Percentiles rank a stretch among this genome's conserved stretches.
Conservation (phyloP, 768 basidiomycete genomes). For the Termitomyces sp. region DNA sequence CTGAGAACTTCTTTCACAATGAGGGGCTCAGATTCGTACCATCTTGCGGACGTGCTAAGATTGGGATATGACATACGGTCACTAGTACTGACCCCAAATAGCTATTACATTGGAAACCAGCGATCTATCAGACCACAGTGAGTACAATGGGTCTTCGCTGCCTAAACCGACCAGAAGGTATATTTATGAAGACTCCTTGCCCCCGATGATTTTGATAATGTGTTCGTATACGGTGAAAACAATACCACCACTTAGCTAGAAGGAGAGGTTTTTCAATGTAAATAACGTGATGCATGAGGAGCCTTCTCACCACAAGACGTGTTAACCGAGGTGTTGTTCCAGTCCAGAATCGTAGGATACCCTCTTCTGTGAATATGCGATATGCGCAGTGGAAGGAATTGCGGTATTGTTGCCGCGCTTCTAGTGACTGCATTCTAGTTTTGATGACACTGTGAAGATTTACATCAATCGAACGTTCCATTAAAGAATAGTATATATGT, state of each 20-base stretch:
- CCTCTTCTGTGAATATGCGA: conserved; percentile 92
- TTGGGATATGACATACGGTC: background rate
- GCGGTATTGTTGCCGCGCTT: conserved; percentile 77
- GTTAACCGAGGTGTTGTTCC: conserved; percentile 90
- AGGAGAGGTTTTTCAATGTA: background rate
- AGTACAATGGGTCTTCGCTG: background rate
- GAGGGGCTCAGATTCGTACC: too few species aligned
- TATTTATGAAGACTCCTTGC: background rate
- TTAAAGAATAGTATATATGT: background rate
- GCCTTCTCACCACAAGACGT: conserved; percentile 69
- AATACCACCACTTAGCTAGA: conserved; percentile 86
- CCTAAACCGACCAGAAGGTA: background rate
- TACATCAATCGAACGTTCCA: background rate
- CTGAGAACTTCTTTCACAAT: background rate
- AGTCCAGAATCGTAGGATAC: conserved; percentile 90
- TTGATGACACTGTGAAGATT: conserved; percentile 77
- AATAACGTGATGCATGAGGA: background rate
- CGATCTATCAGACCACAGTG: too few species aligned
- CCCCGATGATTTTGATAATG: conserved; percentile 48
- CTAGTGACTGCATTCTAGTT: conserved; percentile 95
- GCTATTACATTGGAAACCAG: background rate
- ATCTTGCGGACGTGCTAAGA: background rate
- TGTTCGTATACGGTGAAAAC: conserved; percentile 92
- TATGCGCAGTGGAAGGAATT: conserved; percentile 97
- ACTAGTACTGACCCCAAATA: background rate